Evolutionary conservation across 2,329 filamentous ascomycete species (phyloP), one percentile per base, ranked within the genome.

Genomic region (Neurospora sp.): DNA sequence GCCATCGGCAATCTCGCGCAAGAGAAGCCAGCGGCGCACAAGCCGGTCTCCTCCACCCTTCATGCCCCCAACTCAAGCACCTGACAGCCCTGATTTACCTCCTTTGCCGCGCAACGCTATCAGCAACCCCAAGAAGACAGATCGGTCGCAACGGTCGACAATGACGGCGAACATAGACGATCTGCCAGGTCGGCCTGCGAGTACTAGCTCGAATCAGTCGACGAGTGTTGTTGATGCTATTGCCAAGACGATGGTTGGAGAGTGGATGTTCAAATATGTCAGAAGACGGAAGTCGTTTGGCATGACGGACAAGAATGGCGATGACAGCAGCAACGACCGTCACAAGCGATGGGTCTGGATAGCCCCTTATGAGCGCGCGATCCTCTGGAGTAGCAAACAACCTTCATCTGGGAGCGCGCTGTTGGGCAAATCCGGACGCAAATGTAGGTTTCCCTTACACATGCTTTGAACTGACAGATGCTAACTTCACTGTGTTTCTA

Each of bases 321-420:
- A 93, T 76, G 88, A 91, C 72, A 90, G 85, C 72, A 89, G 92
- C 80, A 89, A 88, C 73, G 89, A 91, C 74, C 91, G 96, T 38
- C 96, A 99, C 79, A 97, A 94, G 82, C 87, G 96, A 79, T 99
- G 96, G 96, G 96, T 99, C 1, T 99, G 96, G 96, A 87, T 99
- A 73, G 96, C 95, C 19, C 96, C 96, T 2, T 98, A 99, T 77
- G 96, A 99, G 81, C 87, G 94, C 72, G 91, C 95, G 12, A 95
- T 99, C 71, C 92, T 99, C 80, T 99, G 96, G 96, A 97, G 95
- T 80, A 97, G 91, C 84, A 97, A 97, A 84, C 96, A 99, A 81
- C 96, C 96, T 17, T 92, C 90, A 10, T 93, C 90, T 75, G 93
- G 94, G 39, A 91, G 88, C 75, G 95, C 94, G 39, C 81, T 99